Base-by-base conservation (phyloP, 1,284 basidiomycete species). In the Trametes versicolor region DNA sequence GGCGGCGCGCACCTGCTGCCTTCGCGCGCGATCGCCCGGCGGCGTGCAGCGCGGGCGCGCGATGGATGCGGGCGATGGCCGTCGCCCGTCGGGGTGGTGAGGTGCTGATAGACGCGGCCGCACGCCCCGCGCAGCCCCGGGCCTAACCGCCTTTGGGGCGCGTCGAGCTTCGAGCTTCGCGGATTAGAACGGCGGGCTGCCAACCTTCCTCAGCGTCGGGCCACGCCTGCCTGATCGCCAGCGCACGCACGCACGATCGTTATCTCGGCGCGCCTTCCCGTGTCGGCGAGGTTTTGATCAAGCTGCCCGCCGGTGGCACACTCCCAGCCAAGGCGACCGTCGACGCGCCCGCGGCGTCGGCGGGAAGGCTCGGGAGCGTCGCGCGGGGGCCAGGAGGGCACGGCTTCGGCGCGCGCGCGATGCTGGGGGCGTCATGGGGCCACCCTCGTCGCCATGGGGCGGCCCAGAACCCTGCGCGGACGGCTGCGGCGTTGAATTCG, bases 371-470 rank as follows among this genome's bases (percentile, higher is more conserved):
- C 25, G 5, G 19, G 25, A 23, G 25, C 10, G 9, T 2, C n/a
- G 43, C 47, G 48, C 48, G 27, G 8, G 23, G 23, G 45, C 45
- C 45, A 5, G 23, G 21, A 25, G 39, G 15, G 7, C 25, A 48
- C 45, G 10, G 9, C 25, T 2, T 19, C 21, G 45, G 23, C 21
- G 21, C 23, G 29, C 50, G 15, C 9, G 6, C 29, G 12, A 34
- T n/a, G 6, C n/a, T n/a, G 19, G n/a, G 15, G 15, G 27, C 47
- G 45, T 62, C 55, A 56, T 58, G 58, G 65, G 59, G 57, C 39
- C 47, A 66, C 67, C 64, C 64, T 58, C 67, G 67, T 68, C 67
- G 67, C 62, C 43, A 68, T 60, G 67, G 64, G n/a, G 48, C 53
- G 43, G 63, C 21, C 58, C 23, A 60, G 58, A 56, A 56, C 41